Conservation (phyloP, 2,329 filamentous ascomycete species). For the Fusarium camptoceras region DNA sequence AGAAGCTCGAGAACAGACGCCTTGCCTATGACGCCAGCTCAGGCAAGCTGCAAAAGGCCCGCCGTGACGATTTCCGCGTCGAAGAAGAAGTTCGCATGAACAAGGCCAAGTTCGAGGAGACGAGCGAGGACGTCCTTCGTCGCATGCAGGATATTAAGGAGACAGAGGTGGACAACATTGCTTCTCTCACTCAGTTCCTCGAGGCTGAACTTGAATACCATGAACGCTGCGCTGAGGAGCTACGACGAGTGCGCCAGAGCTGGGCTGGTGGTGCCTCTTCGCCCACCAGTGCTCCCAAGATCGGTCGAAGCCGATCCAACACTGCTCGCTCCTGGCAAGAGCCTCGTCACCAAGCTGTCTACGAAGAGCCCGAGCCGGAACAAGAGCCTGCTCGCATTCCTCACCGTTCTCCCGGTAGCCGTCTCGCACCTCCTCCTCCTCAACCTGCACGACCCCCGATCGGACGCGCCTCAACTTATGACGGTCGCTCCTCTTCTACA, state of each 20-base stretch:
- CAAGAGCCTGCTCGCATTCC: conserved; percentile 56
- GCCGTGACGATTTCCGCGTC: conserved; percentile 91
- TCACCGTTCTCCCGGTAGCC: conserved; percentile 54
- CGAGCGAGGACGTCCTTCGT: conserved; percentile 88
- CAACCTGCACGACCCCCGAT: conserved; percentile 54
- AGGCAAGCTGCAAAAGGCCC: conserved; percentile 90
- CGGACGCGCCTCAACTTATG: conserved; percentile 55
- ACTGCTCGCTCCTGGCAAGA: conserved; percentile 61
- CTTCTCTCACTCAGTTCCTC: conserved; percentile 82
- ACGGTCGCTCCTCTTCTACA: conserved; percentile 40
- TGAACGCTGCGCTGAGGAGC: conserved; percentile 87
- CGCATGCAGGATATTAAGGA: conserved; percentile 98
- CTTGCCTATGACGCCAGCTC: conserved; percentile 92
- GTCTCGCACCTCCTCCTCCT: conserved; percentile 50
- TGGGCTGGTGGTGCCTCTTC: conserved; percentile 54
- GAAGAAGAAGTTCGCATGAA: conserved; percentile 92
- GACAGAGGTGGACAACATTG: conserved; percentile 83
- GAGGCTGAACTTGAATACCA: conserved; percentile 93
- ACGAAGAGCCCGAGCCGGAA: conserved; percentile 50
- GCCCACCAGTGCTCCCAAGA: conserved; percentile 34
- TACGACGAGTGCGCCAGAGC: conserved; percentile 66
- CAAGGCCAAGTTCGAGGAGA: conserved; percentile 96
- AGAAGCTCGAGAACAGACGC: conserved; percentile 91
- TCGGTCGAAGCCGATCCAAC: conserved; percentile 59
- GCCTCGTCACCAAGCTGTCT: conserved; percentile 49